phyloP scores from a whole-genome alignment of 768 basidiomycete genomes.

The Lactarius quietus region DNA sequence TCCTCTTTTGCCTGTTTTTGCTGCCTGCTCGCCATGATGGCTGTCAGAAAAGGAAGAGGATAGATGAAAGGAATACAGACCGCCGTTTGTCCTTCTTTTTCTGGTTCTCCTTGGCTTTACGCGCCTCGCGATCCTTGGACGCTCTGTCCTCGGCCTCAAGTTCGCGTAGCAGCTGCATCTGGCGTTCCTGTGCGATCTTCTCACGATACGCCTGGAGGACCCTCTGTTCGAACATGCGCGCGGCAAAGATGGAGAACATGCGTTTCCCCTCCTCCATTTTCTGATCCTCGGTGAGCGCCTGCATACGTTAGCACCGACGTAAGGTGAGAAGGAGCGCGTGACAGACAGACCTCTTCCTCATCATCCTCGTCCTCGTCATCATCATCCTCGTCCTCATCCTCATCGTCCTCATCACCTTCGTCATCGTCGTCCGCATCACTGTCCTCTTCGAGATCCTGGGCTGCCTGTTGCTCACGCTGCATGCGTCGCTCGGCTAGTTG shows the following conservation, averaged over 20 bases:
- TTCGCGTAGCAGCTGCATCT: conserved; percentile 88
- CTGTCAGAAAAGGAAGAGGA: conserved; percentile 10
- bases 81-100: conserved; percentile 99
- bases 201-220: conserved; percentile 96
- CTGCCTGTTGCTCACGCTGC: conserved; percentile 77
- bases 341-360: conserved; percentile 32
- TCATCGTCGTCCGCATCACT: conserved; percentile 50
- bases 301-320: conserved; percentile 23
- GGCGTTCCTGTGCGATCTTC: conserved; percentile 93
- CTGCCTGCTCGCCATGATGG: conserved; percentile 47
- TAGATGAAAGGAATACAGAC: conserved; percentile 40
- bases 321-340: conserved; percentile 11
- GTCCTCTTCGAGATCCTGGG: conserved; percentile 43
- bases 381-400: conserved; percentile 48
- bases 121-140: conserved; percentile 82
- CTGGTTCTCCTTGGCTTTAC: conserved; percentile 91
- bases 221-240: conserved; percentile 98
- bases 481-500: conserved; percentile 93
- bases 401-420: conserved; percentile 47
- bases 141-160: conserved; percentile 93
- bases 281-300: conserved; percentile 91
- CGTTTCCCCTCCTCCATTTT: conserved; percentile 99
- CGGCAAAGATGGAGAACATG: conserved; percentile 99
- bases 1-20: conserved; percentile 94
- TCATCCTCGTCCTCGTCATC: conserved; percentile 53